Base-by-base conservation (phyloP, 352 stramenopile species). In the Globisporangium megalacanthum region DNA sequence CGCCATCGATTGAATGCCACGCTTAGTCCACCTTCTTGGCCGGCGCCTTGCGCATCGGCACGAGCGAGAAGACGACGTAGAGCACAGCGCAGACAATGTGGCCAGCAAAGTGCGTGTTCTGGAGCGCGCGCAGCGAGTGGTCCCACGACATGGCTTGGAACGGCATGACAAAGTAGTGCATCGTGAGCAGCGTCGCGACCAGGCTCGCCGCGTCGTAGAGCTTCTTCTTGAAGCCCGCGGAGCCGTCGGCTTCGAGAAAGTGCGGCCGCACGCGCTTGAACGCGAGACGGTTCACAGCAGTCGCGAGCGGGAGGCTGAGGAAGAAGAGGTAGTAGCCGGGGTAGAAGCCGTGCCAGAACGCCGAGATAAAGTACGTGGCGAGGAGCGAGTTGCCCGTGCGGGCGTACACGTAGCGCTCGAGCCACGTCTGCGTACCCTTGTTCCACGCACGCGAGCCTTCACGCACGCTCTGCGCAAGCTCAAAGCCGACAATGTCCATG, bases 311-410 rank as follows among this genome's bases (percentile, higher is more conserved):
- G 36, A 92, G 44, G 37, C 69, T 88, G 54, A 98, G 67, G 73
- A 99, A 99, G 68, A 98, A 97, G 10, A 98, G 67, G 73, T 98
- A 98, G 72, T 98, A 98, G 22, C 92, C 93, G 7, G 93, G 93
- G 74, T 98, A 98, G 65, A 98, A 98, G 22, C 95, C 95, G 72
- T 98, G 95, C 95, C 95, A 98, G 65, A 98, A 94, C 11, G 94
- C 94, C 51, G 86, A 97, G 62, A 96, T 80, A 33, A 89, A 87
- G 72, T 98, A 98, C 17, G 92, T 97, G 35, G 85, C 87, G 42
- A 89, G 66, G 4, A 98, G 75, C 59, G 77, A 97, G 67, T 95
- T 95, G 64, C 77, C 75, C 9, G 91, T 98, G 52, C 95, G 86
- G 47, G 89, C 90, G 82, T 98, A 98, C 20, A 98, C 92, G 76